Evolutionary conservation across 2,329 filamentous ascomycete species (phyloP).

Genomic region (Hirsutella minnesotensis): DNA sequence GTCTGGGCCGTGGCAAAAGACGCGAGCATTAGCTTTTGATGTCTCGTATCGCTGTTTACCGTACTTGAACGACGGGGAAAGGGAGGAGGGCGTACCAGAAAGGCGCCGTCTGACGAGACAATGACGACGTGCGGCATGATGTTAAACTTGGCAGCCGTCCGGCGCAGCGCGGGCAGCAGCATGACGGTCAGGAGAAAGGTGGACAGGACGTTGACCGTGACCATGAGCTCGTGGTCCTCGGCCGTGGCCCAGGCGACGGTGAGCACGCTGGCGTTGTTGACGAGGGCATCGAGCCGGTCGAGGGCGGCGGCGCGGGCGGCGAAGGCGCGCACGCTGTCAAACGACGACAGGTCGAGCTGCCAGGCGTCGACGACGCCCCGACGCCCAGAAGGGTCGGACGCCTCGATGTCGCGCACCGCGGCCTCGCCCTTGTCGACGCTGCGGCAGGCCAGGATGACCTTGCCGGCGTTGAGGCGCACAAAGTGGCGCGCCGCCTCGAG

Average conservation of each 20-base stretch:
- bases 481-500: constrained; percentile 29
- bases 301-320: constrained; percentile 16
- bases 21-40: too few relatives aligned
- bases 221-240: constrained; percentile 28
- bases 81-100: constrained; percentile 5
- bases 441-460: constrained; percentile 31
- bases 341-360: constrained; percentile 29
- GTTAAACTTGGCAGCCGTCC: constrained; percentile 20
- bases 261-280: constrained; percentile 26
- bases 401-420: constrained; percentile 24
- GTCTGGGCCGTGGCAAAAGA: constrained; percentile 10
- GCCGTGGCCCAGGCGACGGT: constrained; percentile 8
- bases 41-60: neutral
- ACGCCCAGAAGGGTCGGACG: constrained; percentile 12
- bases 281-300: constrained; percentile 27
- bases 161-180: constrained; percentile 28
- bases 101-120: constrained; percentile 23
- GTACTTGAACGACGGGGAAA: neutral
- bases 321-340: constrained; percentile 24
- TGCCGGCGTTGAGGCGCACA: constrained; percentile 22
- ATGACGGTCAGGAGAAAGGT: constrained; percentile 31
- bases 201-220: constrained; percentile 35
- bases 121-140: constrained; percentile 23
- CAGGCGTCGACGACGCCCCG: constrained; percentile 26
- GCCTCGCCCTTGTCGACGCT: constrained; percentile 25